Base-by-base conservation (phyloP, 352 stramenopile species). In the Globisporangium iwayamae region DNA sequence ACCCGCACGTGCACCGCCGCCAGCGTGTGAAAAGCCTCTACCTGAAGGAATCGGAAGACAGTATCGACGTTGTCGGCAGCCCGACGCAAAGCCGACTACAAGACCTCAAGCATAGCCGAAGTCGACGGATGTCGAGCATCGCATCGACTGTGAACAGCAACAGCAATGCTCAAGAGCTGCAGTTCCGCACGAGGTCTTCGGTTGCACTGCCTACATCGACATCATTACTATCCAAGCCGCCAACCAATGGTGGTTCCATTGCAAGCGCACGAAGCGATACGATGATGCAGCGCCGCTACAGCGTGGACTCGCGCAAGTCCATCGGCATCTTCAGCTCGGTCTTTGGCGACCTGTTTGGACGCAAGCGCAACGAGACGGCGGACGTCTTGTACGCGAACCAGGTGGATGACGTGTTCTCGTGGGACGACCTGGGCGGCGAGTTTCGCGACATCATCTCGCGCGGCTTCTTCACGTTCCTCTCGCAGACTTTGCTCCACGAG, bases 291-390 rank as follows among this genome's bases (percentile, higher is more conserved):
- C 68, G 80, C 8, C 84, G 79, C 58, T 85, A 85, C 61, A 89
- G 71, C 45, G 75, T 89, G 32, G 79, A 91, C 57, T 68, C 72
- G 9, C 76, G 75, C 11, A 78, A 75, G 16, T 74, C 73, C 1
- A 70, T 75, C 34, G 69, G 78, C 41, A 72, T 90, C 20, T 84
- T 92, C 55, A 75, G 74, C 9, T 78, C 76, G 1, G 75, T 94
- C 30, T 85, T 94, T 60, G 76, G 72, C 28, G 81, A 94, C 63
- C 70, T 90, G 25, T 92, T 94, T 73, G 79, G 85, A 3, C 71
- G 77, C 22, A 80, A 83, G 22, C 75, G 79, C 55, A 71, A 73
- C 0, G 78, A 91, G 30, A 87, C 79, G 0, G 70, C 72, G 5
- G 81, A 89, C 39, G 57, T 73, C 14, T 46, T 85, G 32, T 38